Evolutionary conservation across 2,329 filamentous ascomycete species (phyloP).

Genomic region (Dactylellina drechsleri): DNA sequence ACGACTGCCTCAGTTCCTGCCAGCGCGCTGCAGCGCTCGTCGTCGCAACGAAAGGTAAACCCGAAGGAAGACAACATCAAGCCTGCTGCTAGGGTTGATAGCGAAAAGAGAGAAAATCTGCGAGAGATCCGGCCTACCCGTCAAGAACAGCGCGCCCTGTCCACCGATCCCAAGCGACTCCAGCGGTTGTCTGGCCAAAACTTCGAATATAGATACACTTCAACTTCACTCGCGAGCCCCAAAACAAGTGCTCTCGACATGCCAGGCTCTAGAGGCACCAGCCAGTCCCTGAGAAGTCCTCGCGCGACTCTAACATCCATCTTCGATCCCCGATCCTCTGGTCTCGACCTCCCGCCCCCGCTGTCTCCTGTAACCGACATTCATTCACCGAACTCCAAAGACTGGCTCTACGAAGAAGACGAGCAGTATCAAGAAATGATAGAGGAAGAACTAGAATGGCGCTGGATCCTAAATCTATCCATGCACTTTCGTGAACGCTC

Average conservation of each 20-base stretch:
- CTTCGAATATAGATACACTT: conserved; percentile 51
- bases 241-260: conserved; percentile 37
- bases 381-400: conserved; percentile 35
- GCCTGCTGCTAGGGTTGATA: conserved; percentile 33
- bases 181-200: conserved; percentile 48
- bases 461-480: conserved; percentile 96
- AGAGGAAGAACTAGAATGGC: conserved; percentile 82
- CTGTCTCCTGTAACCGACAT: conserved; percentile 47
- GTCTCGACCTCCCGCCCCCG: conserved; percentile 24
- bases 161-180: conserved; percentile 40
- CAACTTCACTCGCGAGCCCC: conserved; percentile 44
- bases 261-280: conserved; percentile 38
- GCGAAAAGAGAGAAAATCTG: conserved; percentile 49
- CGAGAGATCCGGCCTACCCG: conserved; percentile 51
- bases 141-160: conserved; percentile 50
- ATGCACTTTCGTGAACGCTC: conserved; percentile 98
- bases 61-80: conserved; percentile 38
- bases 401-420: conserved; percentile 49
- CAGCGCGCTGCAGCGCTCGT: conserved; percentile 38
- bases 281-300: conserved; percentile 43
- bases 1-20: conserved; percentile 39
- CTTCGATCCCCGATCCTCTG: conserved; percentile 46
- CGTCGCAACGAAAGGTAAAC: conserved; percentile 34
- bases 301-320: conserved; percentile 51
- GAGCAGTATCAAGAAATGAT: conserved; percentile 71